phyloP scores from a whole-genome alignment of 306 rosid genomes.

The Argentina anserina region DNA sequence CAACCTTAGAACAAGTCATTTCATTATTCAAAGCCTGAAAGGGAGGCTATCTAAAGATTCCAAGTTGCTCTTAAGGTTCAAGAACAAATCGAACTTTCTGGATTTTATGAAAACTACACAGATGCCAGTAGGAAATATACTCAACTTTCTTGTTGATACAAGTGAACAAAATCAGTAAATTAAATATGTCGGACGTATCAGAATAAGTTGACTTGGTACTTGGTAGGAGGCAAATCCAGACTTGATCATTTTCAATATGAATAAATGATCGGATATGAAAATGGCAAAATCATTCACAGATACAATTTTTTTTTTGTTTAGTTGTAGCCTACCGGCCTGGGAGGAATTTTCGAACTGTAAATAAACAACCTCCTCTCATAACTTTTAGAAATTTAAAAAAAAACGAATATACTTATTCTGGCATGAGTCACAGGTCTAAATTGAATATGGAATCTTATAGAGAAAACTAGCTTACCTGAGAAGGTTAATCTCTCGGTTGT shows the following conservation, averaged over 20 bases:
- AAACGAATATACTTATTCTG: too few species aligned
- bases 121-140: not conserved
- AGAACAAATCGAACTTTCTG: slow-evolving; percentile 18
- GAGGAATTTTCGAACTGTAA: not conserved
- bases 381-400: not conserved
- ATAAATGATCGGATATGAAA: not conserved
- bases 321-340: not conserved
- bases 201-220: slow-evolving; percentile 26
- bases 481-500: too few species aligned
- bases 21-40: not conserved
- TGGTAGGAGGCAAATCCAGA: slow-evolving; percentile 1
- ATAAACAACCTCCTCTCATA: not conserved
- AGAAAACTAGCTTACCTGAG: too few species aligned
- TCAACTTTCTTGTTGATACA: not conserved
- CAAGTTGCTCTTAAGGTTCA: not conserved
- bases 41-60: not conserved
- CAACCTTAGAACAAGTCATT: not conserved
- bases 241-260: not conserved
- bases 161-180: not conserved
- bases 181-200: not conserved
- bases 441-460: too few species aligned
- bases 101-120: slow-evolving; percentile 4
- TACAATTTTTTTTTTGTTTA: not conserved
- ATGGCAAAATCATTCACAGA: not conserved
- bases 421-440: too few species aligned